Percentiles rank a stretch among this genome's conserved stretches.
Evolutionary conservation across 331 rosid species (phyloP).

Genomic region (Malus hybrid): DNA sequence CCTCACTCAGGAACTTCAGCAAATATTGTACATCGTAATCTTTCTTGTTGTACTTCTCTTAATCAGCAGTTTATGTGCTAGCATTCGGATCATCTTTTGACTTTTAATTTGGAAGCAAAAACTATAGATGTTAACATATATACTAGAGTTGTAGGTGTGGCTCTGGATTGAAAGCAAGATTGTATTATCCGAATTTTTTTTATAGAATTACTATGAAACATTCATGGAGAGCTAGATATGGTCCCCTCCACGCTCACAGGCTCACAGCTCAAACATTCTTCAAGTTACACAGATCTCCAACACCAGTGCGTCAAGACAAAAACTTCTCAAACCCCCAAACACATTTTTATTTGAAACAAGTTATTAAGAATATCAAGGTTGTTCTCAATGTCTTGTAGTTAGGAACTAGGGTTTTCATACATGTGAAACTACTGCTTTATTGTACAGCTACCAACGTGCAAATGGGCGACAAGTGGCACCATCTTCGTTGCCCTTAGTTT

Average conservation of each 20-base stretch:
- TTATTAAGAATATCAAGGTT: slow-evolving; percentile 1
- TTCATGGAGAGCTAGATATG: slow-evolving; percentile 22
- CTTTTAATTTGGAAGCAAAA: too few relatives aligned
- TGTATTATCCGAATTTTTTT: neutral
- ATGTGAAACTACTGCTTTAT: neutral
- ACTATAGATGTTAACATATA: too few relatives aligned
- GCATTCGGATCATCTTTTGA: too few relatives aligned
- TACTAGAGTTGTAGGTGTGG: neutral
- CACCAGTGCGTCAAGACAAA: slow-evolving; percentile 11
- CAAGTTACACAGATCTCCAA: slow-evolving; percentile 15
- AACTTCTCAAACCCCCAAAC: slow-evolving; percentile 14
- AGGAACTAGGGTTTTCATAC: slow-evolving; percentile 11
- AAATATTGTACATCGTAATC: too few relatives aligned
- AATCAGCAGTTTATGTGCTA: too few relatives aligned
- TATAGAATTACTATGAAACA: slow-evolving; percentile 25
- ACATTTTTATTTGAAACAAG: neutral
- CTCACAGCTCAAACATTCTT: slow-evolving; percentile 29
- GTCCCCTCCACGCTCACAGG: slow-evolving; percentile 30
- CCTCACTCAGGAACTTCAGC: too few relatives aligned
- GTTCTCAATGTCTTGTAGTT: slow-evolving; percentile 21
- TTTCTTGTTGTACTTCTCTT: too few relatives aligned
- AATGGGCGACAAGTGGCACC: slow-evolving; percentile 39
- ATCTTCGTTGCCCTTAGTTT: slow-evolving; percentile 16
- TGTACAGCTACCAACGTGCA: slow-evolving; percentile 7
- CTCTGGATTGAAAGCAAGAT: slow-evolving; percentile 22